Conservation (phyloP, 2,329 filamentous ascomycete genomes). For the Exophiala viscosa region DNA sequence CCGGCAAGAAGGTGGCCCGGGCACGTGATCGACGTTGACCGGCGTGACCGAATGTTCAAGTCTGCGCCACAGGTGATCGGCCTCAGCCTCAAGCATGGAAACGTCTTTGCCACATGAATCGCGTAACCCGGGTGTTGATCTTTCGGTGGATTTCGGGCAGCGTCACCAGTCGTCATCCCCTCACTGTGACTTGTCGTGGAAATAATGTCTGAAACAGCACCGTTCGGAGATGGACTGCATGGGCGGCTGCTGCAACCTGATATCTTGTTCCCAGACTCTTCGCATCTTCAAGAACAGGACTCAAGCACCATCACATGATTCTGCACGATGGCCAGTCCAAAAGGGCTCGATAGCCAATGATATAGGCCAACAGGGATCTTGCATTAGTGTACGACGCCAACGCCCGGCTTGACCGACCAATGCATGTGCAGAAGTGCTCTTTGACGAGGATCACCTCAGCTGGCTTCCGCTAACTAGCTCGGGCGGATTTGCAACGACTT, state of each 20-base stretch:
- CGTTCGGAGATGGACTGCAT: conserved; percentile 6
- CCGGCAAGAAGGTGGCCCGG: too few species aligned
- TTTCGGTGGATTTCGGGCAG: conserved; percentile 1
- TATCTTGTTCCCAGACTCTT: neutral
- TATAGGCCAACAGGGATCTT: conserved; percentile 22
- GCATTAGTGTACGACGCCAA: conserved; percentile 11
- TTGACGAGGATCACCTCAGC: conserved; percentile 23
- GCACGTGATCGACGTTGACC: too few species aligned
- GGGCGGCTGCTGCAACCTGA: conserved; percentile 24
- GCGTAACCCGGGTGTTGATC: conserved; percentile 4
- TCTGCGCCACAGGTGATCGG: too few species aligned
- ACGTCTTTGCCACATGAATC: neutral
- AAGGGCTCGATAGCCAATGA: conserved; percentile 19
- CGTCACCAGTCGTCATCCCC: conserved; percentile 4
- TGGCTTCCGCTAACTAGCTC: conserved; percentile 22
- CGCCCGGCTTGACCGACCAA: conserved; percentile 14
- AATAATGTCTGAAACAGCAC: conserved; percentile 17
- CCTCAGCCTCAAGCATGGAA: too few species aligned
- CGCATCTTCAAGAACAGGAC: neutral
- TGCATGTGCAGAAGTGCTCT: conserved; percentile 22
- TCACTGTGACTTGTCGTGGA: conserved; percentile 7
- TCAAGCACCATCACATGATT: conserved; percentile 20
- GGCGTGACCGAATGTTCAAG: too few species aligned
- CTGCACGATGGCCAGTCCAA: conserved; percentile 6
- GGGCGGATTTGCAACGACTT: conserved; percentile 22